A percentile compares a stretch with the other conserved stretches of the same genome.
Evolutionary conservation across 306 rosid genomes (phyloP).

Genomic region (Benincasa hispida): DNA sequence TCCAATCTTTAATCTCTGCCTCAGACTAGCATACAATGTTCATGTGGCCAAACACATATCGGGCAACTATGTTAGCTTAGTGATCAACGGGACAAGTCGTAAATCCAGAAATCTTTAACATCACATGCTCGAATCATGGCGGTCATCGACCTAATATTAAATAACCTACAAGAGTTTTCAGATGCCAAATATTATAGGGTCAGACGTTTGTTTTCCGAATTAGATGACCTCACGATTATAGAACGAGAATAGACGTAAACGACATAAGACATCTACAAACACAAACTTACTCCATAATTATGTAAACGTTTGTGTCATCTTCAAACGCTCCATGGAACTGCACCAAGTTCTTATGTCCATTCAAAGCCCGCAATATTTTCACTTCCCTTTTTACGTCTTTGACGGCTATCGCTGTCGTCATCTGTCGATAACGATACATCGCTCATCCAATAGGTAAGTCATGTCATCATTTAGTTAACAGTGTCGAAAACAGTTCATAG

Average conservation of each 20-base stretch:
- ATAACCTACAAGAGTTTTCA: not conserved
- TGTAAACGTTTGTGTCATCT: constrained; percentile 63
- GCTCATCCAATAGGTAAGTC: too few species aligned
- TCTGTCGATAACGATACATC: constrained; percentile 25
- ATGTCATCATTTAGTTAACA: too few species aligned
- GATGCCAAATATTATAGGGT: not conserved
- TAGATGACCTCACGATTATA: not conserved
- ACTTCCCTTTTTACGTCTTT: constrained; percentile 91
- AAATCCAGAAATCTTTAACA: not conserved
- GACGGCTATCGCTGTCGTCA: constrained; percentile 75
- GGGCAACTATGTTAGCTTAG: not conserved
- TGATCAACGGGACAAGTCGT: not conserved
- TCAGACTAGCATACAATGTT: not conserved
- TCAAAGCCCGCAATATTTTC: constrained; percentile 61
- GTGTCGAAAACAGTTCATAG: too few species aligned
- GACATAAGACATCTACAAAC: not conserved
- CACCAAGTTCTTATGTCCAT: constrained; percentile 72
- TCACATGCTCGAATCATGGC: not conserved
- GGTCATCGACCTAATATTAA: not conserved
- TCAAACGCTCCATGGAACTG: constrained; percentile 76
- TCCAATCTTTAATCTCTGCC: constrained; percentile 1
- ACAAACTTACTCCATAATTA: constrained; percentile 79
- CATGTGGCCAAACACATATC: not conserved
- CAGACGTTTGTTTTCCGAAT: not conserved
- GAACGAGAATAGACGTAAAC: not conserved